phyloP scores from a whole-genome alignment of 1,284 basidiomycete genomes.

The Sanghuangporus weigelae region DNA sequence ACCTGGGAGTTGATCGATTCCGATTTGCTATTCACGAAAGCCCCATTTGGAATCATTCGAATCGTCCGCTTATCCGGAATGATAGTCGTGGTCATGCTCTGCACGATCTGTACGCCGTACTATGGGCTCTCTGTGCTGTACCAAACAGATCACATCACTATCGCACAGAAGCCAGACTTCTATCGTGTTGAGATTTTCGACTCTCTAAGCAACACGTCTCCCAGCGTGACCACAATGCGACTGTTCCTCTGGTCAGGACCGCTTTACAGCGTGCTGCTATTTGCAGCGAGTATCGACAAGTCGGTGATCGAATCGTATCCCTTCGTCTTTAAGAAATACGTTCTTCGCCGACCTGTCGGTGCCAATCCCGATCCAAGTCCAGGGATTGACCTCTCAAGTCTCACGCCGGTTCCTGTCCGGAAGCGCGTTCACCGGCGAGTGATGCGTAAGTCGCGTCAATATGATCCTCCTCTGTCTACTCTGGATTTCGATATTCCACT shows the following conservation, averaged over 20 bases:
- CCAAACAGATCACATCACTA: not conserved
- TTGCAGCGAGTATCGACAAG: constrained; percentile 4
- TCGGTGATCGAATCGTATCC: constrained; percentile 1
- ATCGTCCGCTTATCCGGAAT: not conserved
- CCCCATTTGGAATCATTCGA: not conserved
- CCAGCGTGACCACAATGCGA: not conserved
- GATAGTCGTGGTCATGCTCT: constrained; percentile 1
- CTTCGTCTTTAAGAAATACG: constrained; percentile 1
- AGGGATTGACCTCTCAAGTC: constrained; percentile 6
- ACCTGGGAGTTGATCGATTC: constrained; percentile 1
- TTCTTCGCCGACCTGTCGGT: not conserved
- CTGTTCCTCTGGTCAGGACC: constrained; percentile 10
- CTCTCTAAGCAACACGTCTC: not conserved
- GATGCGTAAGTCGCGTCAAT: not conserved
- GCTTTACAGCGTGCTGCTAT: constrained; percentile 7
- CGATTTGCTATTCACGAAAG: not conserved
- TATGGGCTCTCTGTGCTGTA: not conserved
- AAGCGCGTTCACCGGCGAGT: not conserved
- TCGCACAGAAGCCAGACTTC: not conserved
- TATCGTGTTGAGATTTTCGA: constrained; percentile 5
- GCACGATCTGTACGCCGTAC: not conserved
- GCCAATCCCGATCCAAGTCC: not conserved
- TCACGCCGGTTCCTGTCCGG: constrained; percentile 4
- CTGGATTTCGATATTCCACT: constrained; percentile 8
- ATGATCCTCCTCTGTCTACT: not conserved